These are phyloP conservation scores for Calophaca sinica DNA, from an alignment of 306 rosid species.

Conservation along the genomic window DNA sequence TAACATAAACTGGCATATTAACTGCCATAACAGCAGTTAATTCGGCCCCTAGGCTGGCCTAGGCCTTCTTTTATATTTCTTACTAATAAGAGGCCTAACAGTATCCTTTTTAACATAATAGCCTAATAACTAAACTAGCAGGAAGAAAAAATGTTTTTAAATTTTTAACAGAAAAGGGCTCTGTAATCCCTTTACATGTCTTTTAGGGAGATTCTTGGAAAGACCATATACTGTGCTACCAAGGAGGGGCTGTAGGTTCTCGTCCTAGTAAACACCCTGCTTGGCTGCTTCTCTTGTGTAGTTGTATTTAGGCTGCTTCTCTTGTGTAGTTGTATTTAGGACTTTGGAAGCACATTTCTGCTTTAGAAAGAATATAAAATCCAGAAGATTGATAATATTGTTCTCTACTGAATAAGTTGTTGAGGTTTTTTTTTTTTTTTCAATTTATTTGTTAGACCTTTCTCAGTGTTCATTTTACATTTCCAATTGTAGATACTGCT, in stretches of 20 bases:
- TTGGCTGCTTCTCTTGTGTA: slow-evolving; percentile 1
- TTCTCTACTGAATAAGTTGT: neutral
- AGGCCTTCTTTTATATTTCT: too few relatives aligned
- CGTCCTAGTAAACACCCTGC: too few relatives aligned
- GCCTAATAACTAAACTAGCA: neutral
- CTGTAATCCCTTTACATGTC: too few relatives aligned
- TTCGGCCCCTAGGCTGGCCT: too few relatives aligned
- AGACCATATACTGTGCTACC: neutral
- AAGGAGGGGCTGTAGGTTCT: neutral
- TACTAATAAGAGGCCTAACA: too few relatives aligned
- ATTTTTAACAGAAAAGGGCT: too few relatives aligned
- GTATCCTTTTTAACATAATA: slow-evolving; percentile 4
- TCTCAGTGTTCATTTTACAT: slow-evolving; percentile 8
- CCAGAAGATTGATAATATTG: slow-evolving; percentile 20
- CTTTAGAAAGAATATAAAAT: slow-evolving; percentile 10
- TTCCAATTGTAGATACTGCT: slow-evolving; percentile 13
- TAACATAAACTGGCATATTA: too few relatives aligned
- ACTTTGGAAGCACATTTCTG: slow-evolving; percentile 24
- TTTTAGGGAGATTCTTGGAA: neutral
- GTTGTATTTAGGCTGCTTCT: slow-evolving; percentile 20
- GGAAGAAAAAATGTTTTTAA: too few relatives aligned
- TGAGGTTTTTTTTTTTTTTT: slow-evolving; percentile 11
- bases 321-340: neutral
- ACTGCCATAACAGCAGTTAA: too few relatives aligned
- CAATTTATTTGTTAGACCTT: slow-evolving; percentile 11